These are phyloP conservation scores for Phytopythium aichiense DNA, from an alignment of 352 stramenopile genomes.

Conservation along the genomic window DNA sequence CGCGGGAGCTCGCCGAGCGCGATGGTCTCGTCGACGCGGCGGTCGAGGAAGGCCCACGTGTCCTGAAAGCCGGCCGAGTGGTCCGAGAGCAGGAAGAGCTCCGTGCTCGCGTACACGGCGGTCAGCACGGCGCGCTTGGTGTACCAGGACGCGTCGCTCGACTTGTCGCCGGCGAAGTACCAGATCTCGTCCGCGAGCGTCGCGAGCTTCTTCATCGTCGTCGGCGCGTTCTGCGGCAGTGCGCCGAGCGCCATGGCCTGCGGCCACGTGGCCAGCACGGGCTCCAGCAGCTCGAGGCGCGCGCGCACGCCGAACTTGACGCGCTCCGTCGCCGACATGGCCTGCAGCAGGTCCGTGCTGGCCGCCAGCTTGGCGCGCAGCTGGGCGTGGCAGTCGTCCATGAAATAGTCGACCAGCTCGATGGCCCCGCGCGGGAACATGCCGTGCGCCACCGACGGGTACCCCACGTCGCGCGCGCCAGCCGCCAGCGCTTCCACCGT, in stretches of 20 bases:
- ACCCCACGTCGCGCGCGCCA: constrained; percentile 62
- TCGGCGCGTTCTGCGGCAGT: constrained; percentile 65
- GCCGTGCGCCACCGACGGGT: constrained; percentile 76
- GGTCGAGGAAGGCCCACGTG: constrained; percentile 81
- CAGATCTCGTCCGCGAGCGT: constrained; percentile 81
- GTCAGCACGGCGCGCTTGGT: constrained; percentile 80
- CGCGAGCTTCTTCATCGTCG: constrained; percentile 66
- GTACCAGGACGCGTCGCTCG: constrained; percentile 82
- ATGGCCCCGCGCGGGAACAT: constrained; percentile 75
- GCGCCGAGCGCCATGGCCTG: constrained; percentile 81
- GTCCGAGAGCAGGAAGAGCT: constrained; percentile 86
- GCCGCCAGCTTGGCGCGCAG: constrained; percentile 54
- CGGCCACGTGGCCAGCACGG: constrained; percentile 57
- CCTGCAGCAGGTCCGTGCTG: constrained; percentile 56
- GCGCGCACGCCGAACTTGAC: constrained; percentile 77
- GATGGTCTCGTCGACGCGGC: constrained; percentile 79
- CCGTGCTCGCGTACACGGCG: constrained; percentile 74
- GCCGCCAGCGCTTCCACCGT: constrained; percentile 66
- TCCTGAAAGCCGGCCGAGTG: constrained; percentile 66
- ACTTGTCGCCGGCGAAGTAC: constrained; percentile 86
- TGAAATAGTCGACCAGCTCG: constrained; percentile 85
- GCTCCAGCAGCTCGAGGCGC: constrained; percentile 59
- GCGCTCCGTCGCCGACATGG: constrained; percentile 70
- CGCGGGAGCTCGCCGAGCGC: constrained; percentile 72
- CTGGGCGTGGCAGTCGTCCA: constrained; percentile 66